phyloP scores from a whole-genome alignment of 2,329 filamentous ascomycete genomes.

The Zalaria obscura region DNA sequence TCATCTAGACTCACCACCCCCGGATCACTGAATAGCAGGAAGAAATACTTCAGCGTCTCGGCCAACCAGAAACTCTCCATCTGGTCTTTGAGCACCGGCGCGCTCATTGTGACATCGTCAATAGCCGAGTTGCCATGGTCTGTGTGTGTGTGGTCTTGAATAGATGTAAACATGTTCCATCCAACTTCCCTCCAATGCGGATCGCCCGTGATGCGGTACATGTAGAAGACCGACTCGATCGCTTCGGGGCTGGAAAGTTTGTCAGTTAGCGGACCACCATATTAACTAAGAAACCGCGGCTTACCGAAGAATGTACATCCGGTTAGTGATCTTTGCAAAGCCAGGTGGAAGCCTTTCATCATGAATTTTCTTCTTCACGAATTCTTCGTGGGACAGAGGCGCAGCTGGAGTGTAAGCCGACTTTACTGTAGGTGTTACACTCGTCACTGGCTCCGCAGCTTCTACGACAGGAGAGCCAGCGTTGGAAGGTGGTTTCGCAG shows the following conservation, averaged over 20 bases:
- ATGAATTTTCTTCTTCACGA: slow-evolving; percentile 18
- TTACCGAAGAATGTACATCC: slow-evolving; percentile 27
- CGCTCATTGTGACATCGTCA: slow-evolving; percentile 40
- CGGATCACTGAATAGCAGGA: slow-evolving; percentile 61
- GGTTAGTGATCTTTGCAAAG: slow-evolving; percentile 22
- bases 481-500: neutral
- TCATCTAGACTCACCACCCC: slow-evolving; percentile 53
- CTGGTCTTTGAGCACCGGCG: slow-evolving; percentile 36
- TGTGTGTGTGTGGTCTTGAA: slow-evolving; percentile 52
- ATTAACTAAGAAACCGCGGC: neutral
- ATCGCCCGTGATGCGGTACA: slow-evolving; percentile 82
- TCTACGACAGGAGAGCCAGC: neutral
- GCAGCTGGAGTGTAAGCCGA: slow-evolving; percentile 13
- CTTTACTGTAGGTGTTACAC: neutral
- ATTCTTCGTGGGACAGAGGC: slow-evolving; percentile 15
- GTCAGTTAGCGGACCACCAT: slow-evolving; percentile 1
- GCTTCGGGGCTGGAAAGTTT: slow-evolving; percentile 60
- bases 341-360: slow-evolving; percentile 26
- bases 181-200: slow-evolving; percentile 62
- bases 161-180: slow-evolving; percentile 71
- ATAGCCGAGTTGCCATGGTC: slow-evolving; percentile 58
- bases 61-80: slow-evolving; percentile 86
- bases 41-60: slow-evolving; percentile 89
- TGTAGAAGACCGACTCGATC: slow-evolving; percentile 77
- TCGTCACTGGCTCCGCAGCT: neutral